These are phyloP conservation scores for Davidsoniella eucalypti DNA, from an alignment of 2,329 filamentous ascomycete genomes.

Conservation along the genomic window DNA sequence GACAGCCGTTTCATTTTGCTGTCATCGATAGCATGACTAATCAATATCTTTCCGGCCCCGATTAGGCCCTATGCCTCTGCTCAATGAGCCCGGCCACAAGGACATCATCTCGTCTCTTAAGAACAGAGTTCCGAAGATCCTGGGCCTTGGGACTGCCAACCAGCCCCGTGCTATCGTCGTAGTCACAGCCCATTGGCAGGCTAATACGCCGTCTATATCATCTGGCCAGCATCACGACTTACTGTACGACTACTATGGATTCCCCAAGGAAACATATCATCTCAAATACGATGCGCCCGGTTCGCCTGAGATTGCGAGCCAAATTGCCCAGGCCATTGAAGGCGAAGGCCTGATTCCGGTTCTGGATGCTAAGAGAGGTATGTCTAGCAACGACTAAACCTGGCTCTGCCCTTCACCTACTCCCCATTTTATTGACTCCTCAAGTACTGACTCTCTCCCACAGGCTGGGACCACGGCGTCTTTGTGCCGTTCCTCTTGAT, in stretches of 20 bases:
- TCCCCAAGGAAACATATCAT: constrained; percentile 37
- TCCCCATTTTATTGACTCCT: too few species aligned
- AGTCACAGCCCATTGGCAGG: constrained; percentile 43
- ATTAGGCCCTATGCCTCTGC: constrained; percentile 39
- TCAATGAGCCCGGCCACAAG: constrained; percentile 36
- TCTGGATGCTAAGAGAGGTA: constrained; percentile 22
- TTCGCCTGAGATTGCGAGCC: constrained; percentile 33
- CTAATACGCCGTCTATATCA: constrained; percentile 32
- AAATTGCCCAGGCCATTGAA: constrained; percentile 29
- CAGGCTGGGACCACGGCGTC: constrained; percentile 43
- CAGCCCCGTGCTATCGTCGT: constrained; percentile 36
- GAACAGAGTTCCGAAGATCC: constrained; percentile 35
- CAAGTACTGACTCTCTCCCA: neutral
- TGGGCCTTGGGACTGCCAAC: constrained; percentile 34
- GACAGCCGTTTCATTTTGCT: neutral
- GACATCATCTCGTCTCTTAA: constrained; percentile 34
- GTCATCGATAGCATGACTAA: neutral
- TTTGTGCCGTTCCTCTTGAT: constrained; percentile 41
- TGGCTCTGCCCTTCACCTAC: neutral
- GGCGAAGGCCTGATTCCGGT: constrained; percentile 27
- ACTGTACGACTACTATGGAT: constrained; percentile 43
- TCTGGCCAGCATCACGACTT: constrained; percentile 30
- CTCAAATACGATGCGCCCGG: constrained; percentile 41
- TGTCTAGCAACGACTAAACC: neutral
- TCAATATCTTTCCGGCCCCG: neutral